phyloP scores from a whole-genome alignment of 306 rosid species.

The Vigna mungo region DNA sequence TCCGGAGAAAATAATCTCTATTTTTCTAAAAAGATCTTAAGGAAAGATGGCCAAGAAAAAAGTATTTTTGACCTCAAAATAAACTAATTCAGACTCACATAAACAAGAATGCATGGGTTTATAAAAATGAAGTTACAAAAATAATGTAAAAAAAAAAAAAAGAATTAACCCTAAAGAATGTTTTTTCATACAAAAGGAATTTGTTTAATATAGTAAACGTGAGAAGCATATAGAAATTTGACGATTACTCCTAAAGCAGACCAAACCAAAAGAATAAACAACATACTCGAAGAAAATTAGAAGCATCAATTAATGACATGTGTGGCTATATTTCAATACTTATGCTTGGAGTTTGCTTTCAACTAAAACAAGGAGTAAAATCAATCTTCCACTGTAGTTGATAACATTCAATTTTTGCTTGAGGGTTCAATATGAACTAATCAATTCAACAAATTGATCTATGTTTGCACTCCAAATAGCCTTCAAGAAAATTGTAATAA shows the following conservation, averaged over 20 bases:
- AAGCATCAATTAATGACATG: not conserved
- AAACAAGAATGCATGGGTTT: not conserved
- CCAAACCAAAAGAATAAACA: not conserved
- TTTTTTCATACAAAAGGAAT: not conserved
- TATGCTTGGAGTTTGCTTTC: not conserved
- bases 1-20: not conserved
- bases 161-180: not conserved
- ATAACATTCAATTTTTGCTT: slow-evolving; percentile 20
- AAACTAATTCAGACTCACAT: not conserved
- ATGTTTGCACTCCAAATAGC: not conserved
- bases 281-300: slow-evolving; percentile 1
- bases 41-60: not conserved
- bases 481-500: slow-evolving; percentile 25
- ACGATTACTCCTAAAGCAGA: slow-evolving; percentile 4
- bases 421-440: slow-evolving; percentile 3
- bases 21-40: not conserved
- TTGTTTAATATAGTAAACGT: not conserved
- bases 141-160: not conserved
- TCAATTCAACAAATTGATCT: slow-evolving; percentile 3
- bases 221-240: not conserved
- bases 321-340: slow-evolving; percentile 8
- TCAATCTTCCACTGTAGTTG: slow-evolving; percentile 16
- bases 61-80: not conserved
- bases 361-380: slow-evolving; percentile 18
- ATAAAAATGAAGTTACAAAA: not conserved